phyloP scores from a whole-genome alignment of 495 filamentous ascomycete genomes.

The Aspergillus avenaceus region DNA sequence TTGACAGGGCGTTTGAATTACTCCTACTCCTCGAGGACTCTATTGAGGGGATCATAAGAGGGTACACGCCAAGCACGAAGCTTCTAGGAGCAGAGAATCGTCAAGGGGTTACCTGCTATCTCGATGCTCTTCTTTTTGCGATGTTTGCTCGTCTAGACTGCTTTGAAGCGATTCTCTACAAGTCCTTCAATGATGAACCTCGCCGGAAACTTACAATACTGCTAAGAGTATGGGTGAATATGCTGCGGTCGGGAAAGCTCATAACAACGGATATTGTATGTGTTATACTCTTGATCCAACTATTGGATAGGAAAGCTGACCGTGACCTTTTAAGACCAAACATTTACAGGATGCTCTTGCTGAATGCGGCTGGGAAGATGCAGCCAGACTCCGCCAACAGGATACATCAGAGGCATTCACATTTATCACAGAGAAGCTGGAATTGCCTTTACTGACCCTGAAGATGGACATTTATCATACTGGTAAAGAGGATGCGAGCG shows the following conservation, averaged over 20 bases:
- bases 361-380: slow-evolving; percentile 90
- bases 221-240: slow-evolving; percentile 87
- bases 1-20: slow-evolving; percentile 70
- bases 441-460: slow-evolving; percentile 82
- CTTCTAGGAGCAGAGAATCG: slow-evolving; percentile 87
- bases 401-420: slow-evolving; percentile 94
- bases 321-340: slow-evolving; percentile 55
- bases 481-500: slow-evolving; percentile 72
- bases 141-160: slow-evolving; percentile 90
- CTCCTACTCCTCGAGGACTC: slow-evolving; percentile 73
- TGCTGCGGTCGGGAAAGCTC: slow-evolving; percentile 77
- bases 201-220: slow-evolving; percentile 68
- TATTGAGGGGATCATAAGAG: slow-evolving; percentile 72
- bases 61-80: slow-evolving; percentile 62
- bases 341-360: slow-evolving; percentile 77
- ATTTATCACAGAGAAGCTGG: slow-evolving; percentile 85
- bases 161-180: slow-evolving; percentile 86
- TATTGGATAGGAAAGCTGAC: slow-evolving; percentile 24
- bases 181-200: slow-evolving; percentile 59
- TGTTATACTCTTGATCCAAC: slow-evolving; percentile 1
- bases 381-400: slow-evolving; percentile 71
- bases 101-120: slow-evolving; percentile 80
- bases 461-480: slow-evolving; percentile 95
- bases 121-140: slow-evolving; percentile 89
- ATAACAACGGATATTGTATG: slow-evolving; percentile 83